Conservation (phyloP, 805 yeast genomes). For the Sungouiella thailandica region DNA sequence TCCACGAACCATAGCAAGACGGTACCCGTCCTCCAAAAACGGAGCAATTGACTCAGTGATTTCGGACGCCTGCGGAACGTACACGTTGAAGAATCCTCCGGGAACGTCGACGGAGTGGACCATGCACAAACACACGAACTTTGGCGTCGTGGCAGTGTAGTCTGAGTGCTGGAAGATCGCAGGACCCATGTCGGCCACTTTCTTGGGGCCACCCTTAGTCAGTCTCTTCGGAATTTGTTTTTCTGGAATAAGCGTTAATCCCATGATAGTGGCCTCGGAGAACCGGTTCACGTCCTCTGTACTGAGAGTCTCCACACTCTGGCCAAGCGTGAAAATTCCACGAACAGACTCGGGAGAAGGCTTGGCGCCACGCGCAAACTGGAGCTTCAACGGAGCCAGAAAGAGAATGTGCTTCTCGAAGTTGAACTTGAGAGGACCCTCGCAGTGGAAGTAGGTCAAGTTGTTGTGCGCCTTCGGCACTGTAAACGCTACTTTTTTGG, state of each 20-base stretch:
- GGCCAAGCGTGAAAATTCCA: conserved; percentile 9
- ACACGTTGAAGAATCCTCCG: conserved; percentile 44
- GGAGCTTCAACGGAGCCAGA: conserved; percentile 6
- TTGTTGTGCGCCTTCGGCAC: conserved; percentile 50
- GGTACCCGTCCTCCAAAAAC: conserved; percentile 13
- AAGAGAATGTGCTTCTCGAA: conserved; percentile 8
- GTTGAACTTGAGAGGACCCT: conserved; percentile 4
- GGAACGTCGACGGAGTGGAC: conserved; percentile 58
- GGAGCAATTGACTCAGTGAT: conserved; percentile 6
- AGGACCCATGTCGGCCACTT: neutral
- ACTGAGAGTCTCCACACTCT: conserved; percentile 2
- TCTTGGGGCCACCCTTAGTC: neutral
- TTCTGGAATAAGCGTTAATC: conserved; percentile 26
- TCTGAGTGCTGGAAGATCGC: neutral
- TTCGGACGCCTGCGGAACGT: conserved; percentile 41
- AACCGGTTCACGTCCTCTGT: conserved; percentile 20
- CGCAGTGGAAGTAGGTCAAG: conserved; percentile 50
- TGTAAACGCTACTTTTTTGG: conserved; percentile 41
- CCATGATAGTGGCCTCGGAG: conserved; percentile 42
- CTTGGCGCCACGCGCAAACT: neutral
- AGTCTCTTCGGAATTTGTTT: conserved; percentile 12
- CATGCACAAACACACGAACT: conserved; percentile 50
- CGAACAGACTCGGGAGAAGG: conserved; percentile 3
- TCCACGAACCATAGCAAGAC: conserved; percentile 52
- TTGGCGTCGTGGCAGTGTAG: neutral